Base-by-base conservation (phyloP, 441 rosid species). In the Pelargonium myrrhifolium region DNA sequence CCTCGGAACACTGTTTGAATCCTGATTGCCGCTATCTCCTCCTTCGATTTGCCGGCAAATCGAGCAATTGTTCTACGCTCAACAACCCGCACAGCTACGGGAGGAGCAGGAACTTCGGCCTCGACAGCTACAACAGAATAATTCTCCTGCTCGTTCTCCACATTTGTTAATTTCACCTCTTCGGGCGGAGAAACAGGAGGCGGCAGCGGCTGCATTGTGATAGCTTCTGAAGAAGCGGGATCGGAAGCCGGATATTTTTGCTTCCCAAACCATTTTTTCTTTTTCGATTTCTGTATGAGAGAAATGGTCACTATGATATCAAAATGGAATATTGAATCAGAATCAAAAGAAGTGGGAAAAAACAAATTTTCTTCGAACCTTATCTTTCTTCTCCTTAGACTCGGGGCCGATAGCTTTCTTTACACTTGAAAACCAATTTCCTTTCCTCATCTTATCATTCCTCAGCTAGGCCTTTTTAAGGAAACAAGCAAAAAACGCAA, bases 1-100 rank as follows among this genome's bases (percentile, higher is more conserved):
- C 89, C 94, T 69, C 97, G 83, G 73, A 91, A 89, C 35, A 93
- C 78, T 31, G 92, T 88, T 79, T 94, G 99, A 78, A 94, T 89
- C 81, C 77, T 77, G 75, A 89, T 84, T 7, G 96, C 97, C 18
- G 96, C 94, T 0, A 67, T 90, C 82, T 89, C 98, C 74, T 89
- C 91, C 40, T 74, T 80, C 15, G 88, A 80, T 79, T 87, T 85
- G 42, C 96, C 91, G 1, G 75, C 77, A 80, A 79, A 86, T 47
- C 80, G 85, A 66, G 71, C 21, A 64, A 76, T 69, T 21, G 28
- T 74, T 45, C 79, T 65, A 45, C 68, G 60, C 45, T 18, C 77
- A 75, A 81, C 83, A 28, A 81, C 84, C 73, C 77, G 91, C 45
- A 75, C 62, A 9, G 87, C 72, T 43, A 82, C 72, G 75, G 72